A percentile compares a stretch with the other conserved stretches of the same genome.
These are phyloP conservation scores for Emergomyces pasteurianus DNA, from an alignment of 2,329 filamentous ascomycete genomes.

Conservation along the genomic window DNA sequence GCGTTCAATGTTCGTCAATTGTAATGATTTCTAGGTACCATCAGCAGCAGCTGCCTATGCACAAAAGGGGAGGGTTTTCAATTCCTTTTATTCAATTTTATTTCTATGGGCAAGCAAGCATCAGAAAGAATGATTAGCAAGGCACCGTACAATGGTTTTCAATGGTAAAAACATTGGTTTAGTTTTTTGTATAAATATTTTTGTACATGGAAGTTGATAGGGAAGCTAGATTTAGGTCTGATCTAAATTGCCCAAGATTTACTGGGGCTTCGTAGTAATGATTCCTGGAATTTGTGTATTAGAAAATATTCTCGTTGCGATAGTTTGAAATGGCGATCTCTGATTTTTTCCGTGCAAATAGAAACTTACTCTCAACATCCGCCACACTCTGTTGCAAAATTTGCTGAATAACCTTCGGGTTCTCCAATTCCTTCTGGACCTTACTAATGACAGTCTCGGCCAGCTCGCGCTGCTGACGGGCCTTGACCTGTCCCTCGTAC, in stretches of 20 bases:
- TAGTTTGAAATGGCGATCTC: not conserved
- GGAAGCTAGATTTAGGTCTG: slow-evolving; percentile 1
- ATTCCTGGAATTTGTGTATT: slow-evolving; percentile 10
- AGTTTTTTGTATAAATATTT: slow-evolving; percentile 4
- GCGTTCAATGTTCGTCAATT: not conserved
- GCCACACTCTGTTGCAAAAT: slow-evolving; percentile 93
- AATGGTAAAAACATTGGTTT: slow-evolving; percentile 3
- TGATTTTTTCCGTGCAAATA: not conserved
- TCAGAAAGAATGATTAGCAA: not conserved
- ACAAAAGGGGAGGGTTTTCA: not conserved
- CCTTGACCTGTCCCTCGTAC: slow-evolving; percentile 98
- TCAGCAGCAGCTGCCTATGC: not conserved
- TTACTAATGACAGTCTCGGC: slow-evolving; percentile 88
- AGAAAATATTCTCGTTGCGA: slow-evolving; percentile 3
- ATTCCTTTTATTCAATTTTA: not conserved
- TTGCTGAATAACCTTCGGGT: slow-evolving; percentile 92
- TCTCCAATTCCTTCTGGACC: slow-evolving; percentile 97
- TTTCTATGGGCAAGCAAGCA: not conserved
- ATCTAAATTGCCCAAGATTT: slow-evolving; percentile 3
- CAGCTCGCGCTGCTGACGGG: slow-evolving; percentile 94
- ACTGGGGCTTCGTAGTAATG: slow-evolving; percentile 12
- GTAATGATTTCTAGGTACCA: not conserved
- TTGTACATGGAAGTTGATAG: slow-evolving; percentile 8
- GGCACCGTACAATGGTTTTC: not conserved
- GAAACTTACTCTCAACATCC: slow-evolving; percentile 79